phyloP scores from a whole-genome alignment of 495 filamentous ascomycete species.

The Penicillium simplicissimum region DNA sequence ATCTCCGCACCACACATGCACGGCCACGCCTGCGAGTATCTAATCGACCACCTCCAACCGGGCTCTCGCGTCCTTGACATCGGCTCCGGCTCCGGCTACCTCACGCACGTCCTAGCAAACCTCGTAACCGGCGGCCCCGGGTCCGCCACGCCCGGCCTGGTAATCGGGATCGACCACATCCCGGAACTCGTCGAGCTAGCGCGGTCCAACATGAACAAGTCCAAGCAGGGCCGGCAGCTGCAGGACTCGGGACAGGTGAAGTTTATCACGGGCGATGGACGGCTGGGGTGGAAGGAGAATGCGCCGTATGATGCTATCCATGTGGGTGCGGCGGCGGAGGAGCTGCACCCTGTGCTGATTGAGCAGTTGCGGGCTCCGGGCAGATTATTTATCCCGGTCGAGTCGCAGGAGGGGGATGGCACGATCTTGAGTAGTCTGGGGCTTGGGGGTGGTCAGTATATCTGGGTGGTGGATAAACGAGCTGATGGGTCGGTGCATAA shows the following conservation, averaged over 20 bases:
- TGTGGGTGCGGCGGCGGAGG: constrained; percentile 83
- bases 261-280: constrained; percentile 81
- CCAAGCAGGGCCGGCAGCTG: constrained; percentile 60
- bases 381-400: constrained; percentile 85
- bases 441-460: constrained; percentile 60
- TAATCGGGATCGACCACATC: constrained; percentile 91
- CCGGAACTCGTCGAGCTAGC: constrained; percentile 71
- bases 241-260: constrained; percentile 61
- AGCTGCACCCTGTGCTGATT: constrained; percentile 70
- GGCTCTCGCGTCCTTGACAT: constrained; percentile 75
- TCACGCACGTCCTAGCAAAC: constrained; percentile 86
- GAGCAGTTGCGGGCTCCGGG: constrained; percentile 80
- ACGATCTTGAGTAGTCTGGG: constrained; percentile 22
- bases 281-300: constrained; percentile 65
- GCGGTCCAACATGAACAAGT: constrained; percentile 71
- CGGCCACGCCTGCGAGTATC: constrained; percentile 69
- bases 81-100: constrained; percentile 86
- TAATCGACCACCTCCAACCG: constrained; percentile 60
- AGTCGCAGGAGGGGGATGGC: constrained; percentile 44
- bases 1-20: constrained; percentile 99
- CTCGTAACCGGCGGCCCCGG: constrained; percentile 58
- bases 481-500: constrained; percentile 70
- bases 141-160: constrained; percentile 45
- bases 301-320: constrained; percentile 89
- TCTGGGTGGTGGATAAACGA: constrained; percentile 91